Evolutionary conservation across 441 rosid genomes (phyloP), one percentile per base, ranked within the genome.

Genomic region (Gossypium schwendimanii): DNA sequence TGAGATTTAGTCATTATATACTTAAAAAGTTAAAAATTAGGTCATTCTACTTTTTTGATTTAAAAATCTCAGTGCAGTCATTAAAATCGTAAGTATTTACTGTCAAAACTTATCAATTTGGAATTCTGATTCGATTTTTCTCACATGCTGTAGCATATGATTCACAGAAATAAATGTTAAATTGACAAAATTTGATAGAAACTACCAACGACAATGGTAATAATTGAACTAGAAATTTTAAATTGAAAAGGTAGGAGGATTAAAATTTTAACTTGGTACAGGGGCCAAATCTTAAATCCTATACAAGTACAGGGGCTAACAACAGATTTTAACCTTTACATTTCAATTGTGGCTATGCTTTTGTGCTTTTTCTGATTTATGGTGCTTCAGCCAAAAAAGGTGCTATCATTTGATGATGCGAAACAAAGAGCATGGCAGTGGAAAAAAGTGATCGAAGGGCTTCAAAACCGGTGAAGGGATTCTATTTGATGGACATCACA

Each of bases 401-500:
- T 93, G 15, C 28, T 89, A 81, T 87, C 92, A 31, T 96, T 93
- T 69, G 99, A 93, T 75, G 98, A 93, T 64, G 69, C 96, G 0
- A 93, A 96, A 80, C 98, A 92, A 79, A 84, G 97, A 83, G 96
- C 98, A 15, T 81, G 84, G 84, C 99, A 96, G 76, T 96, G 99
- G 99, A 93, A 96, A 80, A 89, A 91, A 80, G 97, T 91, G 8
- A 96, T 96, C 1, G 97, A 96, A 84, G 76, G 86, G 80, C 96
- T 96, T 76, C 99, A 96, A 75, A 90, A 81, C 74, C 92, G 81
- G 74, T 93, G 87, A 87, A 58, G 60, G 54, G 21, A 47, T 66
- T 21, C 23, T 52, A 23, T 47, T 39, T 3, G 18, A 24, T 75
- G 59, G 63, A 49, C 75, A 60, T 52, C 44, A 59, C 72, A 62